Conservation (phyloP, 2,329 filamentous ascomycete species). For the Shiraia bambusicola region DNA sequence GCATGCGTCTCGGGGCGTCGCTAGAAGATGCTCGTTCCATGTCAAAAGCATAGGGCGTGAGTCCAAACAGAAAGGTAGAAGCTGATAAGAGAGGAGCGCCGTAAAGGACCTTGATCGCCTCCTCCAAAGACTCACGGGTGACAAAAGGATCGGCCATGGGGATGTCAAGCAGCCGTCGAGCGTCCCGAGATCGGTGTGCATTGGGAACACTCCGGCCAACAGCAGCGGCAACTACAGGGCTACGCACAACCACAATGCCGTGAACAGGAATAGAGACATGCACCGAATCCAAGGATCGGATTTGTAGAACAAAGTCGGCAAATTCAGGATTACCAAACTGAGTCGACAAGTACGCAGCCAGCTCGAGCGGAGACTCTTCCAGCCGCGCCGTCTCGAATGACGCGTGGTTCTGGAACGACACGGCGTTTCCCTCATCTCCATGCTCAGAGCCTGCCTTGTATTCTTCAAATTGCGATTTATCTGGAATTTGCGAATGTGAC, state of each 20-base stretch:
- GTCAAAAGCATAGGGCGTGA: conserved; percentile 30
- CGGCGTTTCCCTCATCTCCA: conserved; percentile 21
- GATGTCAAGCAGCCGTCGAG: conserved; percentile 29
- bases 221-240: conserved; percentile 35
- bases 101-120: conserved; percentile 42
- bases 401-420: conserved; percentile 22
- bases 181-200: conserved; percentile 25
- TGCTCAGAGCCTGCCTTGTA: conserved; percentile 20
- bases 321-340: conserved; percentile 41
- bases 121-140: conserved; percentile 33
- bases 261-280: conserved; percentile 40
- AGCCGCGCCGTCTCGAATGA: conserved; percentile 16
- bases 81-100: conserved; percentile 34
- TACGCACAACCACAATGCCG: conserved; percentile 39
- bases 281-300: conserved; percentile 30
- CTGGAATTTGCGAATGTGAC: conserved; percentile 39
- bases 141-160: conserved; percentile 31
- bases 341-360: conserved; percentile 35
- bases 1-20: conserved; percentile 41
- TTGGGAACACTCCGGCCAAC: conserved; percentile 24
- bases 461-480: conserved; percentile 32
- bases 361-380: conserved; percentile 31
- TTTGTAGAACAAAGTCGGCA: conserved; percentile 41
- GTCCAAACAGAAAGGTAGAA: conserved; percentile 31
- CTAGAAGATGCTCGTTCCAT: conserved; percentile 22